phyloP scores from a whole-genome alignment of 305 asterid genomes.

The Solanum aculeatissimum region DNA sequence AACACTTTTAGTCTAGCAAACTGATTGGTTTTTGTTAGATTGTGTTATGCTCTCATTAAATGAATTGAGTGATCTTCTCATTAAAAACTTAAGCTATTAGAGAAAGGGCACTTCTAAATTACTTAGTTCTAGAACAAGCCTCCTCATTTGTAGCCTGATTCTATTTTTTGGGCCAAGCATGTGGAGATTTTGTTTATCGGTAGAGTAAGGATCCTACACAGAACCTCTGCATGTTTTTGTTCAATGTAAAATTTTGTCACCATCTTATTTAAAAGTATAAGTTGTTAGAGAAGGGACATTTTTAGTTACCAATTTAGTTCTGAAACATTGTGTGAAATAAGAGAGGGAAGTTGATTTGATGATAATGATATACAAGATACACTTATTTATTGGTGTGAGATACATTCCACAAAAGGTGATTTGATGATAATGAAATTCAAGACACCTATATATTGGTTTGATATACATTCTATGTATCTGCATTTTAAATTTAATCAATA shows the following conservation, averaged over 20 bases:
- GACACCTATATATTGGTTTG: not conserved
- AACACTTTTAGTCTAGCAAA: not conserved
- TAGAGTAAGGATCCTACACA: not conserved
- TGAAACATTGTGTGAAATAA: not conserved
- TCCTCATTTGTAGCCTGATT: not conserved
- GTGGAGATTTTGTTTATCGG: not conserved
- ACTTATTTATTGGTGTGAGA: not conserved
- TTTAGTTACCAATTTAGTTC: not conserved
- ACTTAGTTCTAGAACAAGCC: not conserved
- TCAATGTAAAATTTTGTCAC: not conserved
- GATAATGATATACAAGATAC: not conserved
- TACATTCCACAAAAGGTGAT: not conserved
- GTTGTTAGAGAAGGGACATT: not conserved
- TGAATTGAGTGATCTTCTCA: not conserved
- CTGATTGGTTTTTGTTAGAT: not conserved
- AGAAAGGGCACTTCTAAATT: not conserved
- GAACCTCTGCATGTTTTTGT: not conserved
- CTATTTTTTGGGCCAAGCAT: not conserved
- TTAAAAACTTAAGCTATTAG: not conserved
- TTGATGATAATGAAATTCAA: not conserved
- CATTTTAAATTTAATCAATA: not conserved
- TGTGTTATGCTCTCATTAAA: not conserved
- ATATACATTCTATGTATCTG: not conserved
- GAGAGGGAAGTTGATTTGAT: not conserved
- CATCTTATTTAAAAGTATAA: not conserved